phyloP scores from a whole-genome alignment of 495 filamentous ascomycete species.

The Penicillium riverlandense region DNA sequence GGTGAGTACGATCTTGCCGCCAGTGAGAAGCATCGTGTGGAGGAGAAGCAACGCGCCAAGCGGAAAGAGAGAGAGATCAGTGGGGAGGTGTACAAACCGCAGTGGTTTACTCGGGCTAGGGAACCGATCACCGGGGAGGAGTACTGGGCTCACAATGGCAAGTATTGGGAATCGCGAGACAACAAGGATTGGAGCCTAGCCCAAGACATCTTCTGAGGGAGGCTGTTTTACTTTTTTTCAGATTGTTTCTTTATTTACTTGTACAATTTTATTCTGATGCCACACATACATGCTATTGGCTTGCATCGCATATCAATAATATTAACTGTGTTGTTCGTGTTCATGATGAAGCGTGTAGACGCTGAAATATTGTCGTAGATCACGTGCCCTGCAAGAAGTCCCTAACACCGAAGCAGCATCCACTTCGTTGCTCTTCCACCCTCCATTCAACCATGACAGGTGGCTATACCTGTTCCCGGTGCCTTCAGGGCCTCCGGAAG shows the following conservation, averaged over 20 bases:
- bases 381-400: no score
- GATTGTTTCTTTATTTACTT: slow-evolving; percentile 4
- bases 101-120: slow-evolving; percentile 71
- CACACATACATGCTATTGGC: no score
- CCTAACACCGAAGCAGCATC: no score
- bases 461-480: slow-evolving; percentile 37
- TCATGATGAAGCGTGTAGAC: no score
- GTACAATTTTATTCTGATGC: slow-evolving; percentile 6
- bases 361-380: no score
- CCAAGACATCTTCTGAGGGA: slow-evolving; percentile 55
- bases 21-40: slow-evolving; percentile 86
- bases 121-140: slow-evolving; percentile 80
- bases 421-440: slow-evolving; percentile 4
- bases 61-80: slow-evolving; percentile 62
- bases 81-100: slow-evolving; percentile 75
- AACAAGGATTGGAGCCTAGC: slow-evolving; percentile 45
- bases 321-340: no score
- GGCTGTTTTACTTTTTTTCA: neutral
- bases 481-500: slow-evolving; percentile 30
- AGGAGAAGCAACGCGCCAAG: slow-evolving; percentile 84
- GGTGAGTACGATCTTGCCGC: slow-evolving; percentile 92
- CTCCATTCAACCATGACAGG: slow-evolving; percentile 27
- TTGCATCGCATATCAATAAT: no score
- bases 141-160: slow-evolving; percentile 80
- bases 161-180: slow-evolving; percentile 70